Base-by-base conservation (phyloP, 2,329 filamentous ascomycete species). In the Penicillium sp. region DNA sequence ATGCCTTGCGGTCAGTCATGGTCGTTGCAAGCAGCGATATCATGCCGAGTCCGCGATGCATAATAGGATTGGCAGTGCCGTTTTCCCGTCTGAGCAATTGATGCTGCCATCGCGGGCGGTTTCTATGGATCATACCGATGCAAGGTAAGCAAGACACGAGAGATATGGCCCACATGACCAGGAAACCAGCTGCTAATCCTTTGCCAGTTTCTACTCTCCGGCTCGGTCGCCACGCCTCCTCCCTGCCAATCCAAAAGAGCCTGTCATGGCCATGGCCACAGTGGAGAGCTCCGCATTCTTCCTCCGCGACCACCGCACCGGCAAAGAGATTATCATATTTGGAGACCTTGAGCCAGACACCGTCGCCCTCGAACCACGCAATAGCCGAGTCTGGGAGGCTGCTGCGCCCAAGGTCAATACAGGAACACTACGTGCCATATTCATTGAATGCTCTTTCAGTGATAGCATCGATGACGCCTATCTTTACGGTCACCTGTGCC, bases 381-480 rank as follows among this genome's bases (percentile, higher is more conserved):
- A 95, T 65, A 79, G 84, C n/a, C 81, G 82, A 14, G 87, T 99
- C 14, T 99, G 95, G 95, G 84, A 86, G 65, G 90, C 95, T 70
- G 94, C 94, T 0, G 94, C 93, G 0, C 89, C 89, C 8, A 96
- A 96, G 72, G 87, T 99, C 28, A 89, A 83, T 0, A 78, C 82
- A 0, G 91, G 91, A 1, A 82, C 84, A 4, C 82, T 99, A 0
- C 84, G 83, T 0, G 94, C 89, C 11, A 90, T 99, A 12, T 94
- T 98, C 71, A 96, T 99, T 67, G 95, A 99, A 79, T 98, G 94
- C 75, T 96, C 91, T 62, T 99, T 94, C 74, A 90, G 92, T 62
- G 89, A 97, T 73, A 85, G 86, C 7, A 89, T 92, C 69, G 83
- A 86, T 22, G 88, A 95, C 61, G 88, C 90, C 52, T 85, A 88